Base-by-base conservation (phyloP, 1,139 yeast genomes). In the Chernovozyma aurita region DNA sequence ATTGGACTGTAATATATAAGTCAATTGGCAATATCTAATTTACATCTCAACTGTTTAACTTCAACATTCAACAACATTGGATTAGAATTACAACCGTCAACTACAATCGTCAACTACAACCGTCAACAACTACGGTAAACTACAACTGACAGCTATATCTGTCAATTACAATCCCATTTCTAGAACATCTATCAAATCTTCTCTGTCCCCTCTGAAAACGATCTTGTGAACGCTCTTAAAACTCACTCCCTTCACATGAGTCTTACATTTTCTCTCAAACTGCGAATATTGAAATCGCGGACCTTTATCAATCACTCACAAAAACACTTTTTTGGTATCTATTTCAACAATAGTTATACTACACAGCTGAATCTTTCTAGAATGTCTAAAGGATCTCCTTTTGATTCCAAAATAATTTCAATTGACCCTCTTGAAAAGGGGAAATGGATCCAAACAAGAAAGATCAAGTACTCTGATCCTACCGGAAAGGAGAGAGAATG, bases 381-480 rank as follows among this genome's bases (percentile, higher is more conserved):
- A 18, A 37, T 36, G 39, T 34, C 37, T 11, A 30, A 58, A 40
- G 55, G 57, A 18, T 64, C 71, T 3, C 73, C 72, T 16, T 64
- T 55, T 43, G 50, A 57, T 18, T 63, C 75, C 11, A 55, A 53
- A 34, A 44, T 67, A 31, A 46, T 49, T 7, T 55, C 68, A 9
- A 47, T 66, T 14, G 69, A 61, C 43, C 47, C 52, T 3, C 47
- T 57, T 24, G 39, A 42, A 5, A 46, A 57, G 30, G 76, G 75
- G 3, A 67, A 65, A 38, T 70, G 75, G 75, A 66, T 70, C 44
- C 72, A 67, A 47, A 61, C 71, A 21, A 52, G 72, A 45, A 83
- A 78, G 52, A 72, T 88, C 43, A 72, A 78, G 41, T 90, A 87
- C 58, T 50, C 54, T 14, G 88, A 82, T 47, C 92, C 95, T 9